Base-by-base conservation (phyloP, 306 rosid genomes). In the Glycine soja region DNA sequence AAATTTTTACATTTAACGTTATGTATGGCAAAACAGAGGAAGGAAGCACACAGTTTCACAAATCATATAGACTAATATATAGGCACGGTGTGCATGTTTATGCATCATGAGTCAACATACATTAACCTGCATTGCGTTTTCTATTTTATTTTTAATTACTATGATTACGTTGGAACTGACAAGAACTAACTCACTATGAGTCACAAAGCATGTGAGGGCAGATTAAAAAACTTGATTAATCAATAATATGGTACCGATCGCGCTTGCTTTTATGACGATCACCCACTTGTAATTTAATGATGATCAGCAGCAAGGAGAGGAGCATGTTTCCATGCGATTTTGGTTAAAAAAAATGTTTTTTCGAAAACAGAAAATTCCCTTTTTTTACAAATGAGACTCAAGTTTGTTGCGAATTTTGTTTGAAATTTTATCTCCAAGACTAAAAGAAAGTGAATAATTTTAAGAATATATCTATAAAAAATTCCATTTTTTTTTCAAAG, bases 101-200 rank as follows among this genome's bases (percentile, higher is more conserved):
- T 70, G 79, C 76, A 75, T 52, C 72, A 80, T 76, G 88, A 76
- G 79, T 80, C 85, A 62, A 65, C 82, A 75, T 75, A 66, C 64
- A 50, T 72, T 53, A 73, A 53, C 74, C 54, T n/a, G n/a, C n/a
- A 16, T 47, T 54, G 45, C 16, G 10, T n/a, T 11, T 40, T 8
- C 1, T n/a, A 8, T 70, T 50, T 62, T 52, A 6, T 63, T 72
- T 78, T 74, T 75, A 79, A 57, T 79, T 58, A 57, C 52, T 38
- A 10, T 69, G 58, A 80, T 84, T 68, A 80, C 84, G 71, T 74
- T 10, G 64, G 74, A 80, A 61, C 15, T 76, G 68, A 6, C 36
- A 16, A 62, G 38, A 61, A 75, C 52, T 36, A 48, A 48, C 3
- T 3, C 53, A 65, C 7, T 50, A 64, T 36, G 74, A 73, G 84